Evolutionary conservation across 768 basidiomycete genomes (phyloP), one percentile per base, ranked within the genome.

Genomic region (Porphyrellus cyaneotinctus): DNA sequence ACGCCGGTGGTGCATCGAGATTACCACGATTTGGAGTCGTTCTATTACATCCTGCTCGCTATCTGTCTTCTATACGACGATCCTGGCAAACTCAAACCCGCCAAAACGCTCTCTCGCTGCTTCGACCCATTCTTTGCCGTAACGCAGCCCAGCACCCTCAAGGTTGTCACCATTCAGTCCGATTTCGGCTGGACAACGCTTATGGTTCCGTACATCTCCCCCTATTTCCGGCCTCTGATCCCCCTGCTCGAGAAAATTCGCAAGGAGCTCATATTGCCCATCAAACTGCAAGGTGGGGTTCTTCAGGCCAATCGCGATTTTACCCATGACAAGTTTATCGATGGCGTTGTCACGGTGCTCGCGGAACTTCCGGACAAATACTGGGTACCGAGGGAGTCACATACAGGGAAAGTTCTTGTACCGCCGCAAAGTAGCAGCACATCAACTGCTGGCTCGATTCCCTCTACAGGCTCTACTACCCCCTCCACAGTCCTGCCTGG

Each of bases 31-130:
- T 42, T 61, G 1, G 47, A 61, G 13, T 58, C 47, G 3, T 46
- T 61, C 6, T 58, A 53, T 10, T 56, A 61, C 6, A 30, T 61
- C 4, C 6, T 61, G 7, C 30, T 31, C 30, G 30, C 7, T 31
- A 12, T 31, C 12, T 31, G 30, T 31, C 30, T 31, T 31, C 30
- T 31, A 31, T 31, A 31, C 12, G 30, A 31, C 30, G 12, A 31
- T 6, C 30, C 30, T 31, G 30, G 30, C 7, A 12, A 7, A 6
- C 6, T 12, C 30, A 31, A 31, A 12, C 30, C 30, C 30, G 7
- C 30, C 6, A 30, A 36, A 5, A 11, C n/a, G 12, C 43, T 57
- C 8, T 22, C 18, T 1, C 1, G 32, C 2, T 54, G 51, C 10
- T 60, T 60, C 8, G 23, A 61, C n/a, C 35, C 36, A 0, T 39